Base-by-base conservation (phyloP, 202 grass and related monocot species). In the Hordeum pubiflorum region DNA sequence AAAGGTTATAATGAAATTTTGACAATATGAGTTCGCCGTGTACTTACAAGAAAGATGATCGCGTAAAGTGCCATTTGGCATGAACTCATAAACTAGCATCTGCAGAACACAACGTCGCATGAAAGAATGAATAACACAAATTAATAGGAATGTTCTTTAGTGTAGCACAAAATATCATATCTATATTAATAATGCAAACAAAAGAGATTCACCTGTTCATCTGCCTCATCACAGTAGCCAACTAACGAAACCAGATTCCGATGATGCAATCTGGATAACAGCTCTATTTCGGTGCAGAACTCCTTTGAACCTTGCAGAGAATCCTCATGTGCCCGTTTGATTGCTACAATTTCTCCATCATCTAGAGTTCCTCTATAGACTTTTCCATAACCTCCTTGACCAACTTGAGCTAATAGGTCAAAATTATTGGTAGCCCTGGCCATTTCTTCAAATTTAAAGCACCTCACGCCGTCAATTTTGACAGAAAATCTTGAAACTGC, bases 81-180 rank as follows among this genome's bases (percentile, higher is more conserved):
- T 95, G 88, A 90, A 99, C 74, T 99, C 92, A 81, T 99, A 99
- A 65, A 99, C 92, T 5, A 99, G 83, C 96, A 99, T 95, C 96
- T 99, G 83, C 65, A 83, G 85, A 77, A 86, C 20, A 75, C 5
- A 57, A 61, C 52, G 59, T 89, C 17, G 11, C 24, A 78, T 52
- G 76, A 21, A 7, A 33, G 4, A n/a, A n/a, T 66, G 20, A 75
- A 32, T 31, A 46, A 40, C 7, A 27, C 5, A 40, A 38, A 10
- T 20, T n/a, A 70, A 68, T 27, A 36, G 4, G 20, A 7, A 43
- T 43, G 17, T n/a, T 9, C 21, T 70, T 69, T 15, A 20, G 13
- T 69, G 66, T 40, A 69, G 37, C 76, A 22, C 77, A 78, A 78
- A 78, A 81, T 40, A 58, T 33, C 9, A 61, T 39, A 69, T 82